Percentiles rank a stretch among this genome's conserved stretches.
phyloP scores from a whole-genome alignment of 345 rosid species.

The Boechera stricta region DNA sequence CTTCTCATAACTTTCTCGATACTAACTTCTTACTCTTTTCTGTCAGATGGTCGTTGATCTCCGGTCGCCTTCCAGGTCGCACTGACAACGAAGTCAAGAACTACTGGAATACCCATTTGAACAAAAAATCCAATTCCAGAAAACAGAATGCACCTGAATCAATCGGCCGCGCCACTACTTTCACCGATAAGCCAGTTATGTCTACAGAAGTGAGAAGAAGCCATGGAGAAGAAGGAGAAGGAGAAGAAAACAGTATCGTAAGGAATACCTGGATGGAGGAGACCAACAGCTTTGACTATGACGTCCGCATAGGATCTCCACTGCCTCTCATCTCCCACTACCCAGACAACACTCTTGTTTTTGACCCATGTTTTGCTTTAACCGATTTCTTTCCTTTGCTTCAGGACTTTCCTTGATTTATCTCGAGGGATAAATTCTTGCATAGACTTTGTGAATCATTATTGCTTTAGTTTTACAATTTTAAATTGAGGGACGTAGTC shows the following conservation, averaged over 20 bases:
- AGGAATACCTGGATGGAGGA: constrained; percentile 50
- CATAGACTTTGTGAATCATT: constrained; percentile 33
- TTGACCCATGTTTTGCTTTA: constrained; percentile 52
- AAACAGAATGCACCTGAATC: constrained; percentile 47
- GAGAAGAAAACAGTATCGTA: constrained; percentile 11
- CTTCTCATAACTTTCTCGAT: not conserved
- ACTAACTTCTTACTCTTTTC: not conserved
- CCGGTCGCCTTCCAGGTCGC: constrained; percentile 87
- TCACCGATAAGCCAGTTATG: constrained; percentile 22
- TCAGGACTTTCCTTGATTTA: constrained; percentile 40
- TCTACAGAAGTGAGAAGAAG: constrained; percentile 24
- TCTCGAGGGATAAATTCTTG: constrained; percentile 39
- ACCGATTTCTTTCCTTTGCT: constrained; percentile 57
- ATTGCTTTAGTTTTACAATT: constrained; percentile 2
- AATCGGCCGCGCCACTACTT: not conserved
- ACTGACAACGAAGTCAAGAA: constrained; percentile 91
- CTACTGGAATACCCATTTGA: constrained; percentile 94
- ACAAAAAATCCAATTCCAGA: constrained; percentile 53
- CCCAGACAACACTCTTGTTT: constrained; percentile 39
- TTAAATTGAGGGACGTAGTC: constrained; percentile 27
- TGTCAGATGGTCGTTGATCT: constrained; percentile 78
- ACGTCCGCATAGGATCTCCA: constrained; percentile 47
- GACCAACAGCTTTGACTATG: constrained; percentile 48
- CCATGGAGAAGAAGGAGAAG: constrained; percentile 28
- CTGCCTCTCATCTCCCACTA: constrained; percentile 39